Evolutionary conservation across 371 early-diverging fungal species (phyloP).

Genomic region (Mucor velutinosus): DNA sequence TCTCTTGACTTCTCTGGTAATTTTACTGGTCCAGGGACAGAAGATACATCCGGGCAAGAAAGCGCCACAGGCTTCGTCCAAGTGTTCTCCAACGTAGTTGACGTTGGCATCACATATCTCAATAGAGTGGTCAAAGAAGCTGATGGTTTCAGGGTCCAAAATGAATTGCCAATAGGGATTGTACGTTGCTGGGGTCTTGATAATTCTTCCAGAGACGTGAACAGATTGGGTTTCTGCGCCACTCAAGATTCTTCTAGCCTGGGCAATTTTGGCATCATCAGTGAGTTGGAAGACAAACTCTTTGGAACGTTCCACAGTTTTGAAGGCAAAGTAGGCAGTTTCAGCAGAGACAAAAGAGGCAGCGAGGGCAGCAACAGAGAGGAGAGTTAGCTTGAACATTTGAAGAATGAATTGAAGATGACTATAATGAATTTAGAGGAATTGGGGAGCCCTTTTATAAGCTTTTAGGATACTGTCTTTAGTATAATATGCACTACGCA

Average conservation of each 20-base stretch:
- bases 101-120: not conserved
- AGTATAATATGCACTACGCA: too few species aligned
- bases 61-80: conserved; percentile 6
- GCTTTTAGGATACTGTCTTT: too few species aligned
- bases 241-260: not conserved
- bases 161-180: not conserved
- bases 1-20: not conserved
- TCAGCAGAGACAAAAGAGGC: not conserved
- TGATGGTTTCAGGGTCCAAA: not conserved
- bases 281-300: conserved; percentile 1
- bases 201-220: conserved; percentile 2
- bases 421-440: too few species aligned
- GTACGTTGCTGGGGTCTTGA: not conserved
- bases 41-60: conserved; percentile 4
- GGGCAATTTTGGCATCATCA: not conserved
- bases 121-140: not conserved
- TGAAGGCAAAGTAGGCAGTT: not conserved
- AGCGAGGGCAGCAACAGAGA: not conserved
- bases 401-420: too few species aligned
- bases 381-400: not conserved
- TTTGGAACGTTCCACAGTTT: too few species aligned
- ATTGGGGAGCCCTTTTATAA: too few species aligned
- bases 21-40: not conserved
- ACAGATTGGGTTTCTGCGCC: not conserved
- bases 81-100: not conserved